phyloP scores from a whole-genome alignment of 768 basidiomycete genomes.

The Agaricus bisporus region DNA sequence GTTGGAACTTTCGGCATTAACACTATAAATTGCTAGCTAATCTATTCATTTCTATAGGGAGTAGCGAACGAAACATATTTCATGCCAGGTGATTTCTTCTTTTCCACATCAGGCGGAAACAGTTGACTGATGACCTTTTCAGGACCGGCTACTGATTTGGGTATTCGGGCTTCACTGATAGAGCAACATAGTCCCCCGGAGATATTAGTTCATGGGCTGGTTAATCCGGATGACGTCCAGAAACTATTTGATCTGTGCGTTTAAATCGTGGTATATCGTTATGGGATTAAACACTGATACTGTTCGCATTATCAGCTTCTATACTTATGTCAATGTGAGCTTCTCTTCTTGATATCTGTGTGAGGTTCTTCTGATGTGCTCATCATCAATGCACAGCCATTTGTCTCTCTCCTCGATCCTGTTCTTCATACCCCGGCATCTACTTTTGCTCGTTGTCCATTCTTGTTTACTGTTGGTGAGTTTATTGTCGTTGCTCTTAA shows the following conservation, averaged over 20 bases:
- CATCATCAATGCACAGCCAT: slow-evolving; percentile 33
- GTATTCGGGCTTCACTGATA: slow-evolving; percentile 62
- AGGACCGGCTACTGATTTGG: slow-evolving; percentile 72
- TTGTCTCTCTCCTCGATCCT: slow-evolving; percentile 74
- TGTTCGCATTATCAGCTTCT: slow-evolving; percentile 44
- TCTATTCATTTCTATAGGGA: slow-evolving; percentile 37
- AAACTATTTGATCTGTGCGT: slow-evolving; percentile 80
- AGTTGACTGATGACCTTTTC: slow-evolving; percentile 1
- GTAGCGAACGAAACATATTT: slow-evolving; percentile 80
- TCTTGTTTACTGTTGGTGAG: slow-evolving; percentile 83
- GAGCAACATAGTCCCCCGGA: slow-evolving; percentile 78
- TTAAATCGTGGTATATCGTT: not conserved
- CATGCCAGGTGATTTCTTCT: slow-evolving; percentile 51
- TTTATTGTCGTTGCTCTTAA: slow-evolving; percentile 13
- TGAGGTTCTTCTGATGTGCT: slow-evolving; percentile 5
- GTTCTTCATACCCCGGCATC: slow-evolving; percentile 74
- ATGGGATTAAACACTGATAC: not conserved
- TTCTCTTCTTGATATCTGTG: not conserved
- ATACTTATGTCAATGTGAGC: slow-evolving; percentile 60
- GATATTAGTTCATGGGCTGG: slow-evolving; percentile 74
- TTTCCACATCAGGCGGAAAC: not conserved
- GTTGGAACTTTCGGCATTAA: slow-evolving; percentile 9
- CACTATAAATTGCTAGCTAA: slow-evolving; percentile 8
- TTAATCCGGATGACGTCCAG: slow-evolving; percentile 73
- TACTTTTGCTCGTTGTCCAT: slow-evolving; percentile 81